Percentiles rank a stretch among this genome's conserved stretches.
phyloP scores from a whole-genome alignment of 495 filamentous ascomycete genomes.

The Schizothecium vesticola region DNA sequence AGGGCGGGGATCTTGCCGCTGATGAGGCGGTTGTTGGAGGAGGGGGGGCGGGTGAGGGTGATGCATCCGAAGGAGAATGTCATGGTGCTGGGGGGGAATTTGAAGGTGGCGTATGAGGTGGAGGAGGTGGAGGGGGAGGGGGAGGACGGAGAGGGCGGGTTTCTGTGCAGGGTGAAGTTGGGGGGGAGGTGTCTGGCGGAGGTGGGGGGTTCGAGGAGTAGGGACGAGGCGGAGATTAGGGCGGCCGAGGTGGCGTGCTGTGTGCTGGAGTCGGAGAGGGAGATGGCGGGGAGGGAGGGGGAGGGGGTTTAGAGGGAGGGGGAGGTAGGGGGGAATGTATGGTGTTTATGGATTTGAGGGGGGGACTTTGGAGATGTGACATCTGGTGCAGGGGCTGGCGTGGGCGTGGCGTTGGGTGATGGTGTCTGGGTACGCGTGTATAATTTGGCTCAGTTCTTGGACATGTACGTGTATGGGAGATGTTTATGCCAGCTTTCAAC shows the following conservation, averaged over 20 bases:
- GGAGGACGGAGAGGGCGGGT: conserved; percentile 24
- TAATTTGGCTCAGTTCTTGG: not conserved
- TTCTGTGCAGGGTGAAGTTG: conserved; percentile 47
- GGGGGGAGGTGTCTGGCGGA: conserved; percentile 43
- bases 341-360: not conserved
- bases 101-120: conserved; percentile 47
- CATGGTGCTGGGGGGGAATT: conserved; percentile 48
- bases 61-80: conserved; percentile 71
- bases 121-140: conserved; percentile 21
- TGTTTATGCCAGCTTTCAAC: not conserved
- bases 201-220: conserved; percentile 42
- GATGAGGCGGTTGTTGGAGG: conserved; percentile 54
- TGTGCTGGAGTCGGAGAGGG: conserved; percentile 15
- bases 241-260: conserved; percentile 49
- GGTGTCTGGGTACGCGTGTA: too few species aligned
- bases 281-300: not conserved
- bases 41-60: conserved; percentile 47
- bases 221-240: conserved; percentile 52
- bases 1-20: conserved; percentile 59
- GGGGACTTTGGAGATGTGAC: not conserved
- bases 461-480: not conserved
- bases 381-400: not conserved
- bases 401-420: not conserved
- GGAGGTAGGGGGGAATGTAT: not conserved
- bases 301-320: not conserved